Evolutionary conservation across 2,329 filamentous ascomycete species (phyloP).

Genomic region (Plectosphaerella sp.): DNA sequence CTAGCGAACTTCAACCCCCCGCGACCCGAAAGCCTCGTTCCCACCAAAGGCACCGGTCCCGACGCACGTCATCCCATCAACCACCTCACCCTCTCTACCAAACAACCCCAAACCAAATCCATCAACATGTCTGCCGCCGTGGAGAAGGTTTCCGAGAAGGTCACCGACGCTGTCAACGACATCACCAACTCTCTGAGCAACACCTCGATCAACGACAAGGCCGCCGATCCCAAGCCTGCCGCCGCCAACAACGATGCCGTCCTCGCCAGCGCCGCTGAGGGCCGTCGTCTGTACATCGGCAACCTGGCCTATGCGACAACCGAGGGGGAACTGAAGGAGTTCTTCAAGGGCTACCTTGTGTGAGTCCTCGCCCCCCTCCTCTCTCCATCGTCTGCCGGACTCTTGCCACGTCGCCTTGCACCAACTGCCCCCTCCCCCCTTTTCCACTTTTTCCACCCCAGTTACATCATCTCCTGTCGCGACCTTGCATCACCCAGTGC

Average conservation of each 20-base stretch:
- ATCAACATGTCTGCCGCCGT: slow-evolving; percentile 79
- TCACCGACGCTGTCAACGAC: slow-evolving; percentile 68
- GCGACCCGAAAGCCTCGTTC: slow-evolving; percentile 40
- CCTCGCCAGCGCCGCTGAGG: slow-evolving; percentile 95
- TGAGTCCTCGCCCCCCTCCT: slow-evolving; percentile 54
- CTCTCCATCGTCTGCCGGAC: background rate
- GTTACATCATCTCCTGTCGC: background rate
- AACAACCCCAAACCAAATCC: slow-evolving; percentile 23
- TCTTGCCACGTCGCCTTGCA: background rate
- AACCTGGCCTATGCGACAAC: slow-evolving; percentile 99
- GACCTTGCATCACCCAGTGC: background rate
- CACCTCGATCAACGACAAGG: slow-evolving; percentile 61
- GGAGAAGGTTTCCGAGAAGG: slow-evolving; percentile 69
- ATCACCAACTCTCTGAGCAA: slow-evolving; percentile 71
- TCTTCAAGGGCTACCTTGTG: slow-evolving; percentile 99
- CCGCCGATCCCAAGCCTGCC: slow-evolving; percentile 36
- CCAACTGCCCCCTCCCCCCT: background rate
- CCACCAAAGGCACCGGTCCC: slow-evolving; percentile 25
- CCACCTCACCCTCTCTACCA: slow-evolving; percentile 28
- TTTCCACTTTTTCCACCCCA: background rate
- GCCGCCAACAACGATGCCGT: slow-evolving; percentile 78
- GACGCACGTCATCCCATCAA: slow-evolving; percentile 38
- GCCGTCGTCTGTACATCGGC: slow-evolving; percentile 98
- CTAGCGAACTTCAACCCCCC: slow-evolving; percentile 35
- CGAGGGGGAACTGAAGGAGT: slow-evolving; percentile 99